Evolutionary conservation across 345 rosid species (phyloP).

Genomic region (Syzygium oleosum): DNA sequence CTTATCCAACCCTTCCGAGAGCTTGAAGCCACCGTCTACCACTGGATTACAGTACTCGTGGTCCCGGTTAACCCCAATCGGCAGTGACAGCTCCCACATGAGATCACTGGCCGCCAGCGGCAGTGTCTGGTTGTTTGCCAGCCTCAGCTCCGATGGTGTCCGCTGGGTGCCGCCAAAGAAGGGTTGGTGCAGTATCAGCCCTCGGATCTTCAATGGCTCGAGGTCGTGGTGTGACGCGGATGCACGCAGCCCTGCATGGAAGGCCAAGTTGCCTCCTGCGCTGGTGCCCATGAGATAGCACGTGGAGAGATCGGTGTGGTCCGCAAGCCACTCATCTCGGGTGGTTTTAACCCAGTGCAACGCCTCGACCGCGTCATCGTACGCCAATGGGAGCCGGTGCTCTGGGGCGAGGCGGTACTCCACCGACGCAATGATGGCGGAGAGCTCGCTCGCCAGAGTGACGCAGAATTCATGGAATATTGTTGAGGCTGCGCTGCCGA

Average conservation of each 20-base stretch:
- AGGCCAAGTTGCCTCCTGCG: constrained; percentile 53
- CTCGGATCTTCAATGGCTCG: constrained; percentile 38
- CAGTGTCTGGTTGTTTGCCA: constrained; percentile 9
- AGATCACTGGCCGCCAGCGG: constrained; percentile 22
- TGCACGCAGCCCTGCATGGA: constrained; percentile 28
- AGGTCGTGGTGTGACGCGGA: background rate
- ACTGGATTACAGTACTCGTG: constrained; percentile 54
- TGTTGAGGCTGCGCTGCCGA: constrained; percentile 15
- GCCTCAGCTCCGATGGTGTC: constrained; percentile 33
- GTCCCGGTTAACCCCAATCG: constrained; percentile 40
- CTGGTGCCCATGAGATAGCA: constrained; percentile 46
- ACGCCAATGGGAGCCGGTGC: constrained; percentile 55
- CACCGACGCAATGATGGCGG: constrained; percentile 28
- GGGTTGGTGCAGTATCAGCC: constrained; percentile 48
- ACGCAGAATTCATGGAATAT: constrained; percentile 23
- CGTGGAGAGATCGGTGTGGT: constrained; percentile 21
- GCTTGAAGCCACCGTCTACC: constrained; percentile 15
- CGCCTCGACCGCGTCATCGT: constrained; percentile 42
- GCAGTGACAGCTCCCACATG: constrained; percentile 47
- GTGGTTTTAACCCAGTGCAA: constrained; percentile 25
- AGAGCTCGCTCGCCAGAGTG: constrained; percentile 14
- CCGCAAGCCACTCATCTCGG: constrained; percentile 22
- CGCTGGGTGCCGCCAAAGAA: constrained; percentile 50
- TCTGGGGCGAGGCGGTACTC: constrained; percentile 51
- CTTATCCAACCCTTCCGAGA: background rate